Base-by-base conservation (phyloP, 2,329 filamentous ascomycete genomes). In the Botrytis medusae region DNA sequence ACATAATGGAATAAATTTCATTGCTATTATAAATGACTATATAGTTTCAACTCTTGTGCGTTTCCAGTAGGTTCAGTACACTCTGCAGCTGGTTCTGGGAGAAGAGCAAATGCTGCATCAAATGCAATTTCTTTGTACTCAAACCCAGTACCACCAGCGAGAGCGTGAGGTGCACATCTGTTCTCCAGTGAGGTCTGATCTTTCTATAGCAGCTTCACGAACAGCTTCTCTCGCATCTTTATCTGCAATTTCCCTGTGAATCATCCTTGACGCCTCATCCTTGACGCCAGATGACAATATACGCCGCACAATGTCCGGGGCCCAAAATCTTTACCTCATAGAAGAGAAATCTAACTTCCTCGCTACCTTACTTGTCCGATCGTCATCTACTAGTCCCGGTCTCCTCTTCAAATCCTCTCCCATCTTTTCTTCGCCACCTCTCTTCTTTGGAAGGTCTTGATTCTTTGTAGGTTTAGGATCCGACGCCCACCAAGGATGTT, bases 391-490 rank as follows among this genome's bases (percentile, higher is more conserved):
- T 67, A 93, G 85, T 1, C 93, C 94, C 2, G 90, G 91, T 71
- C 74, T 76, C 51, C 71, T 78, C 73, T 74, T 79, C 62, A 98
- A 84, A 82, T 97, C 95, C 74, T 93, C 92, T 0, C 89, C 94
- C 84, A 96, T 89, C 82, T 92, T 93, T 78, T 92, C 89, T 74
- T 90, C 86, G 12, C 91, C 92, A 0, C 89, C 91, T 8, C 88
- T 87, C 81, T 95, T 96, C 76, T 87, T 89, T 1, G 96, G 96
- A 69, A 99, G 84, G 79, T 96, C 90, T 80, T 93, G 89, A 79
- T 94, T 94, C 75, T 87, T 88, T 2, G 94, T 97, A 3, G 96
- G 95, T 77, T 90, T 89, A 0, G 96, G 96, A 51, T 96, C 92
- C 37, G 88, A 89, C 59, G 88, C 89, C 94, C 95, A 99, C 91